Base-by-base conservation (phyloP, 371 early-diverging fungal genomes). In the Saksenaea vasiformis region DNA sequence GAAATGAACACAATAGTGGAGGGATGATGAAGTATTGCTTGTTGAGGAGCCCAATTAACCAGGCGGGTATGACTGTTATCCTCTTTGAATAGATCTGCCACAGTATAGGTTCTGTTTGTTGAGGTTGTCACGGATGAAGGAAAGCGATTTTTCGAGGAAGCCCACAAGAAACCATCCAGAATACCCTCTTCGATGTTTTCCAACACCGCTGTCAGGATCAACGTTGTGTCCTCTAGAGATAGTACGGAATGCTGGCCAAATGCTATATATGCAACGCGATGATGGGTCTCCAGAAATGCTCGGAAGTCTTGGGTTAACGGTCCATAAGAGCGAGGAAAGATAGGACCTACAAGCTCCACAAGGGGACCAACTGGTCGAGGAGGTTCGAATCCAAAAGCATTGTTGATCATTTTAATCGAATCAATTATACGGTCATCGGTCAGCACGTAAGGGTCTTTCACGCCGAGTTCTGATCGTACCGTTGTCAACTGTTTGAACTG, bases 161-260 rank as follows among this genome's bases (percentile, higher is more conserved):
- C 67, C 80, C 80, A 80, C 0, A 80, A 60, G 26, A 80, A 63
- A 5, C 77, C 77, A 54, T 80, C 76, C 5, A 76, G 15, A 19
- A 39, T 37, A 13, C 65, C 59, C 0, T 19, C 13, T 28, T 74
- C 69, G 13, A 68, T 56, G 2, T 58, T 58, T 31, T 65, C 64
- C 14, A 72, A 13, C 17, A 79, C 27, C 0, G 70, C 60, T 10
- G 60, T 67, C 35, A 63, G 62, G 15, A 68, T 28, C 7, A 51
- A 22, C 17, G 37, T 44, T 11, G 67, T 47, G 35, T 61, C 66
- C 13, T 51, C 19, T 8, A 55, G 0, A 26, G 51, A 17, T 3
- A 58, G 58, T 7, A 54, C 60, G 7, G 67, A 65, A 35, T 67
- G 60, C 31, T 70, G 69, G n/a, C 76, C 76, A 64, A 76, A 76